These are phyloP conservation scores for Cyberlindnera americana DNA, from an alignment of 805 yeast genomes.

Conservation along the genomic window DNA sequence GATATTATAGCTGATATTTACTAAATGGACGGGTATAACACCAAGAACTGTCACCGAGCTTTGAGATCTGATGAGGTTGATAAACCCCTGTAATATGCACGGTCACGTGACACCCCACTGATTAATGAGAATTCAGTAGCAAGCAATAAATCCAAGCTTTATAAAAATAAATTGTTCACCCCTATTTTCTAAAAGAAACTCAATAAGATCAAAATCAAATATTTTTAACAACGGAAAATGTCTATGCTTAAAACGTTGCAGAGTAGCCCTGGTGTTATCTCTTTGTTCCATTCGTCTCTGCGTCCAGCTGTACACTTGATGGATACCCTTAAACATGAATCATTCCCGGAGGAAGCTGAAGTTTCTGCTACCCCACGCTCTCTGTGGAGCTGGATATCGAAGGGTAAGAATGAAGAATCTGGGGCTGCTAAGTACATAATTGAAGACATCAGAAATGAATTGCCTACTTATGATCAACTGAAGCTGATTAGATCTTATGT, in stretches of 20 bases:
- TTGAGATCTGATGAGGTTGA: too few species aligned
- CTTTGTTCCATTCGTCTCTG: conserved; percentile 34
- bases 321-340: conserved; percentile 5
- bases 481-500: conserved; percentile 20
- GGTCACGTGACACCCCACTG: too few species aligned
- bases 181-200: too few species aligned
- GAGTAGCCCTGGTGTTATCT: conserved; percentile 41
- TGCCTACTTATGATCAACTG: conserved; percentile 28
- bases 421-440: conserved; percentile 6
- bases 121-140: too few species aligned
- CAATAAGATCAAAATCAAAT: too few species aligned
- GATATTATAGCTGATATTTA: too few species aligned
- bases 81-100: too few species aligned
- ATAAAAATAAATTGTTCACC: too few species aligned
- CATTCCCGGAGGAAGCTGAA: conserved; percentile 9
- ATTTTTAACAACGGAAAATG: too few species aligned
- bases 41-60: too few species aligned
- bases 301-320: conserved; percentile 19
- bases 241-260: conserved; percentile 48
- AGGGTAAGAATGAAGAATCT: conserved; percentile 15
- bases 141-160: too few species aligned
- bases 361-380: conserved; percentile 11
- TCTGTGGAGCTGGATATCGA: conserved; percentile 17
- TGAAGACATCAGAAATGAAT: conserved; percentile 12
- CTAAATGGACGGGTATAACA: too few species aligned